Conservation (phyloP, 140 eudicot genomes). For the Oenanthe javanica region DNA sequence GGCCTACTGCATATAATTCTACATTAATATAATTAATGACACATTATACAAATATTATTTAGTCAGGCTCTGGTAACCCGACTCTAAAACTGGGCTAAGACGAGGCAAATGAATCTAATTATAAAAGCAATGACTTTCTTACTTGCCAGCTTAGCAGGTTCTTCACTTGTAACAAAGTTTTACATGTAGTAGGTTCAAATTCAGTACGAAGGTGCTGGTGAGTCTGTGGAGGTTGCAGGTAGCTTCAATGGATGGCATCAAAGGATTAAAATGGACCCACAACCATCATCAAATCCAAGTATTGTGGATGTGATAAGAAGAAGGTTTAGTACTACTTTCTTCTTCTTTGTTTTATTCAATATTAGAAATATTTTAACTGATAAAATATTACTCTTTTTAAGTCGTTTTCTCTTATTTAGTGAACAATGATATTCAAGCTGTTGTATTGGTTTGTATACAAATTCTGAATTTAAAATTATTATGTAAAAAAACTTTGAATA, state of each 20-base stretch:
- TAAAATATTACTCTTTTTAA: background rate
- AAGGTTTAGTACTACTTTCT: slow-evolving; percentile 30
- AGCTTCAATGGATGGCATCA: slow-evolving; percentile 99
- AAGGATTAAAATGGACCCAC: slow-evolving; percentile 55
- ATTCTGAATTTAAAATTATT: background rate
- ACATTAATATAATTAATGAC: background rate
- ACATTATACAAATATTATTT: background rate
- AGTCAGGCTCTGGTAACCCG: background rate
- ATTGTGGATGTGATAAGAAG: slow-evolving; percentile 37
- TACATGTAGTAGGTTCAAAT: slow-evolving; percentile 56
- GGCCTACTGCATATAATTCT: background rate
- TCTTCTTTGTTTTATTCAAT: background rate
- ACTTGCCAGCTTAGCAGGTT: slow-evolving; percentile 17
- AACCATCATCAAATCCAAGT: slow-evolving; percentile 48
- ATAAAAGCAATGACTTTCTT: slow-evolving; percentile 3
- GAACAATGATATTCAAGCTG: background rate
- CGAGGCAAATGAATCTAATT: background rate
- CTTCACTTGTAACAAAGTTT: slow-evolving; percentile 20
- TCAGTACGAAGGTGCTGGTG: slow-evolving; percentile 66
- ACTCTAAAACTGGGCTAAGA: background rate
- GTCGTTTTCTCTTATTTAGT: background rate
- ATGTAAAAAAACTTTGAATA: background rate
- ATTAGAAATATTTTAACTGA: background rate
- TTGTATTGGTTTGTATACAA: background rate
- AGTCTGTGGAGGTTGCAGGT: slow-evolving; percentile 84